A percentile compares a stretch with the other conserved stretches of the same genome.
phyloP scores from a whole-genome alignment of 2,329 filamentous ascomycete genomes.

The Trichoderma guizhouense region DNA sequence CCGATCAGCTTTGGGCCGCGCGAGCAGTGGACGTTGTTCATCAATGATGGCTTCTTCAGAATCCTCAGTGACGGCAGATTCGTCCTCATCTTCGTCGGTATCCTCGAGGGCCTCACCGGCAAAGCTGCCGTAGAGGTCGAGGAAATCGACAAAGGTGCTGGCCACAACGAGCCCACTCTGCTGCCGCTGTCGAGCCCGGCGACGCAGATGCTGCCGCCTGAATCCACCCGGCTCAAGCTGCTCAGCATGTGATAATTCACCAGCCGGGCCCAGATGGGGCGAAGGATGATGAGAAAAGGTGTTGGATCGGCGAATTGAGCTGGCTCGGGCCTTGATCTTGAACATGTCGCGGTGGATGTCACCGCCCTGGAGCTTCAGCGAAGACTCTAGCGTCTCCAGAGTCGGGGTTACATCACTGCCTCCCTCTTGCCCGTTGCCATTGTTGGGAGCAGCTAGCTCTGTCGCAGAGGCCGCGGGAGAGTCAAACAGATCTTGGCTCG shows the following conservation, averaged over 20 bases:
- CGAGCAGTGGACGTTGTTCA: constrained; percentile 53
- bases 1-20: constrained; percentile 40
- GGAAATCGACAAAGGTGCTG: constrained; percentile 69
- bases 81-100: constrained; percentile 47
- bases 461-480: constrained; percentile 20
- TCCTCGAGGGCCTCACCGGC: constrained; percentile 67
- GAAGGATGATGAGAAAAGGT: constrained; percentile 61
- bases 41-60: constrained; percentile 37
- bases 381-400: constrained; percentile 54
- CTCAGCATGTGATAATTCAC: constrained; percentile 35
- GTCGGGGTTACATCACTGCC: constrained; percentile 21
- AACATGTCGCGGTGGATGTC: constrained; percentile 78
- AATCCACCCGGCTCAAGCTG: constrained; percentile 47
- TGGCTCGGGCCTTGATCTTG: constrained; percentile 59
- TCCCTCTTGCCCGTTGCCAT: constrained; percentile 2
- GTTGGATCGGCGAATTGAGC: constrained; percentile 54
- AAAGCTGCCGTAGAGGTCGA: constrained; percentile 73
- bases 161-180: constrained; percentile 52
- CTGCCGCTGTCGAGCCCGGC: constrained; percentile 39
- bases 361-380: constrained; percentile 68
- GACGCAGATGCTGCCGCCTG: constrained; percentile 41
- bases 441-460: not conserved
- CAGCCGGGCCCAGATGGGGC: constrained; percentile 29
- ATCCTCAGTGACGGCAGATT: constrained; percentile 43
- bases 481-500: constrained; percentile 17